phyloP scores from a whole-genome alignment of 2,329 filamentous ascomycete species.

The Paecilomyces formosus region DNA sequence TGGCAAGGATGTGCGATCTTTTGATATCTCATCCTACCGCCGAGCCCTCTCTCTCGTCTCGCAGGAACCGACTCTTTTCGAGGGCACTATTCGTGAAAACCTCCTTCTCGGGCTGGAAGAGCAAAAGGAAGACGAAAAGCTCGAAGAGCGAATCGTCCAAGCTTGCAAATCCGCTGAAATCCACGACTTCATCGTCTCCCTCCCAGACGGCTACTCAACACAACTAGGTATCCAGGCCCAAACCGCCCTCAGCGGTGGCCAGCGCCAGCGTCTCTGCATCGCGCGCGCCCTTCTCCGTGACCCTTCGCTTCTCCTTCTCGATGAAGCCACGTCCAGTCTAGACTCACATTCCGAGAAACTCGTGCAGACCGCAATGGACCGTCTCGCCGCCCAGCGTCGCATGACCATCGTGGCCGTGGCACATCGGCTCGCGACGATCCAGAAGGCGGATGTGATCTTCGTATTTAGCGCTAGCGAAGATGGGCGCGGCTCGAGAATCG shows the following conservation, averaged over 20 bases:
- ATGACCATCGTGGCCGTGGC: constrained; percentile 67
- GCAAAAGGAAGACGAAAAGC: constrained; percentile 13
- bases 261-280: constrained; percentile 50
- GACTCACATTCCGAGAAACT: constrained; percentile 61
- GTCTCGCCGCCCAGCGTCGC: constrained; percentile 47
- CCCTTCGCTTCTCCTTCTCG: constrained; percentile 48
- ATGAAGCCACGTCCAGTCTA: constrained; percentile 54
- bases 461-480: constrained; percentile 58
- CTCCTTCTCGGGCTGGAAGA: constrained; percentile 38
- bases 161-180: constrained; percentile 47
- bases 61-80: constrained; percentile 41
- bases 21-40: constrained; percentile 24
- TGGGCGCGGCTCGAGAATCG: constrained; percentile 35
- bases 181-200: constrained; percentile 45
- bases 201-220: constrained; percentile 46
- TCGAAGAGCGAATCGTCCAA: constrained; percentile 35
- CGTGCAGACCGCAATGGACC: constrained; percentile 63
- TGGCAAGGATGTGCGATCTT: constrained; percentile 18
- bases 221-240: constrained; percentile 43
- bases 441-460: constrained; percentile 73
- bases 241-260: constrained; percentile 45
- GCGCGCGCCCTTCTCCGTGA: constrained; percentile 48
- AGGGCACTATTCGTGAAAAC: constrained; percentile 41
- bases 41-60: constrained; percentile 25
- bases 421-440: constrained; percentile 68